These are phyloP conservation scores for Mitragyna speciosa DNA, from an alignment of 257 asterid species.

Conservation along the genomic window DNA sequence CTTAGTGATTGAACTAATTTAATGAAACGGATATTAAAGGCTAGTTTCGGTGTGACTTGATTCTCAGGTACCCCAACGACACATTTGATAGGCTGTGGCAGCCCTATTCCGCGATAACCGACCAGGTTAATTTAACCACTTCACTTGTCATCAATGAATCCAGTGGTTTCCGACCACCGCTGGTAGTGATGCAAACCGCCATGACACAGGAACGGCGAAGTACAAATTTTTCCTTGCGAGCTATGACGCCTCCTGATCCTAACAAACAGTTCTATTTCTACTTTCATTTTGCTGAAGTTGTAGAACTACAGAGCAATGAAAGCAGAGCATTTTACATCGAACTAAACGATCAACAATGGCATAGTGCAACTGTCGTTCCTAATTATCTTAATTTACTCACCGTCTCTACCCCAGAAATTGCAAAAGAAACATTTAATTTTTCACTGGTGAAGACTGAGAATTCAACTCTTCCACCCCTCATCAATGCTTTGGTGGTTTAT, in stretches of 20 bases:
- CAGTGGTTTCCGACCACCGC: slow-evolving; percentile 5
- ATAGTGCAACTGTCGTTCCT: neutral
- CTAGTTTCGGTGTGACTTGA: no score
- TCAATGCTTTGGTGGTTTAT: slow-evolving; percentile 38
- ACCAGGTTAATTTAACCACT: neutral
- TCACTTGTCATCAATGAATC: neutral
- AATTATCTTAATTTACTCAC: neutral
- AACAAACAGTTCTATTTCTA: slow-evolving; percentile 11
- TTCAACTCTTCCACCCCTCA: slow-evolving; percentile 27
- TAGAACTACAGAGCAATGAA: slow-evolving; percentile 6
- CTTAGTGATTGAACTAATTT: neutral
- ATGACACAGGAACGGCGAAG: neutral
- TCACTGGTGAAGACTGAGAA: neutral
- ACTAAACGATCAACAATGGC: neutral
- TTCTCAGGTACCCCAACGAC: slow-evolving; percentile 11
- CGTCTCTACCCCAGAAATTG: neutral
- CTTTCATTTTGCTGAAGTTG: slow-evolving; percentile 37
- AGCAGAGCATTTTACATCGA: slow-evolving; percentile 23
- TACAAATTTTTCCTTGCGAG: neutral
- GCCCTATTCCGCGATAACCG: neutral
- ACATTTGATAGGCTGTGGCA: slow-evolving; percentile 35
- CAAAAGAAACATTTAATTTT: neutral
- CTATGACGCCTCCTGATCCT: slow-evolving; percentile 5
- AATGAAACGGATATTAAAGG: no score
- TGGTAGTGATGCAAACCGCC: slow-evolving; percentile 28